Conservation (phyloP, 1,284 basidiomycete genomes). For the Schizophyllum amplum region DNA sequence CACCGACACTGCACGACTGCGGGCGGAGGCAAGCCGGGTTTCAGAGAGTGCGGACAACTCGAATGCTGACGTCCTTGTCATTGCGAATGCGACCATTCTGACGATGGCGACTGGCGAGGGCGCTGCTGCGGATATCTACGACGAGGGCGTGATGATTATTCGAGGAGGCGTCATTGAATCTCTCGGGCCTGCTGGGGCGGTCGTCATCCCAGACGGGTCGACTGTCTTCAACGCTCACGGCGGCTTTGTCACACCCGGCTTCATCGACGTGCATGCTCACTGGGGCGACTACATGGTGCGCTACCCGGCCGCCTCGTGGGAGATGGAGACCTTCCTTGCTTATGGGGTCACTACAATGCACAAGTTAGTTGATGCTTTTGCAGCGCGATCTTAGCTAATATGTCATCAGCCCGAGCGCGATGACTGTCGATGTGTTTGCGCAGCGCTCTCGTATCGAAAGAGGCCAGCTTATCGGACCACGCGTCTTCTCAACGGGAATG, state of each 20-base stretch:
- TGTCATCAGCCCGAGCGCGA: conserved; percentile 47
- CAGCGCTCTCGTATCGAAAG: conserved; percentile 62
- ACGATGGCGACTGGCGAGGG: conserved; percentile 48
- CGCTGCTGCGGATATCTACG: conserved; percentile 37
- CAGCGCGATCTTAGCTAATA: neutral
- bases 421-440: conserved; percentile 49
- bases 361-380: conserved; percentile 39
- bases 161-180: conserved; percentile 48
- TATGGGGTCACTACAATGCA: conserved; percentile 71
- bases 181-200: conserved; percentile 31
- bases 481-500: conserved; percentile 61
- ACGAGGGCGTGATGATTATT: conserved; percentile 40
- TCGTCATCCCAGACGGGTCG: conserved; percentile 32
- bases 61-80: conserved; percentile 40
- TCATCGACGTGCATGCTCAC: conserved; percentile 69
- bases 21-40: conserved; percentile 34
- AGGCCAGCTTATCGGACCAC: conserved; percentile 57
- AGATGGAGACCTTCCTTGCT: conserved; percentile 64
- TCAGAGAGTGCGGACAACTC: neutral
- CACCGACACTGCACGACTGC: conserved; percentile 52
- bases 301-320: conserved; percentile 62
- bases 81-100: conserved; percentile 58
- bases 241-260: conserved; percentile 60
- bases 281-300: conserved; percentile 46
- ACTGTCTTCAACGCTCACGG: conserved; percentile 52